These are phyloP conservation scores for Salix udensis DNA, from an alignment of 345 rosid species.

Conservation along the genomic window DNA sequence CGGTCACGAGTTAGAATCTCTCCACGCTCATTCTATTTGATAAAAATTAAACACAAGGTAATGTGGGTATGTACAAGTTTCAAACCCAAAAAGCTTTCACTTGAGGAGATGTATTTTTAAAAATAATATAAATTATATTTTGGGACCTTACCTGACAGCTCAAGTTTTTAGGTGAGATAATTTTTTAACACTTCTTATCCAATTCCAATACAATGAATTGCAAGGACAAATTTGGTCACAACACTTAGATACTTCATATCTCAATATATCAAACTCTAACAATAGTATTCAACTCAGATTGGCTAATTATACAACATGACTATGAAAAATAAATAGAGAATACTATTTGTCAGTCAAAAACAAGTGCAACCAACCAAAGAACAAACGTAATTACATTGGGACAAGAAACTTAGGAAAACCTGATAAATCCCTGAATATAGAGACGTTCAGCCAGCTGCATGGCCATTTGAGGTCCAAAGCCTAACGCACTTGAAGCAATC, in stretches of 20 bases:
- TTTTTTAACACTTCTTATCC: too few species aligned
- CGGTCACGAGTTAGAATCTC: too few species aligned
- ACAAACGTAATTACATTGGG: slow-evolving; percentile 10
- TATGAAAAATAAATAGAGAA: slow-evolving; percentile 4
- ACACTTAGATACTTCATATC: not conserved
- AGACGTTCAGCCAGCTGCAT: slow-evolving; percentile 92
- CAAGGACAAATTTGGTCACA: too few species aligned
- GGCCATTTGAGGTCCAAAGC: slow-evolving; percentile 87
- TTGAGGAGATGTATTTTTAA: too few species aligned
- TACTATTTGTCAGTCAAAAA: not conserved
- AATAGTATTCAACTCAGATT: not conserved
- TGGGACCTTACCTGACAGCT: too few species aligned
- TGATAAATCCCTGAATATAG: slow-evolving; percentile 89
- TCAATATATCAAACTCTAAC: not conserved
- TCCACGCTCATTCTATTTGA: too few species aligned
- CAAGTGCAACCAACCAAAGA: slow-evolving; percentile 5
- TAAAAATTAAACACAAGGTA: too few species aligned
- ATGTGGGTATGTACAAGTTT: too few species aligned
- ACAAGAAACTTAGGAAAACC: slow-evolving; percentile 40
- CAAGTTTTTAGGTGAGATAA: too few species aligned
- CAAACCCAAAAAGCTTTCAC: too few species aligned
- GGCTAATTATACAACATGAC: not conserved
- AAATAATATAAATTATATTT: too few species aligned
- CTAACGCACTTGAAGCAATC: slow-evolving; percentile 97
- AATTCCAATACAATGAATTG: too few species aligned